These are phyloP conservation scores for Cercophora sp. DNA, from an alignment of 495 filamentous ascomycete genomes.

Conservation along the genomic window DNA sequence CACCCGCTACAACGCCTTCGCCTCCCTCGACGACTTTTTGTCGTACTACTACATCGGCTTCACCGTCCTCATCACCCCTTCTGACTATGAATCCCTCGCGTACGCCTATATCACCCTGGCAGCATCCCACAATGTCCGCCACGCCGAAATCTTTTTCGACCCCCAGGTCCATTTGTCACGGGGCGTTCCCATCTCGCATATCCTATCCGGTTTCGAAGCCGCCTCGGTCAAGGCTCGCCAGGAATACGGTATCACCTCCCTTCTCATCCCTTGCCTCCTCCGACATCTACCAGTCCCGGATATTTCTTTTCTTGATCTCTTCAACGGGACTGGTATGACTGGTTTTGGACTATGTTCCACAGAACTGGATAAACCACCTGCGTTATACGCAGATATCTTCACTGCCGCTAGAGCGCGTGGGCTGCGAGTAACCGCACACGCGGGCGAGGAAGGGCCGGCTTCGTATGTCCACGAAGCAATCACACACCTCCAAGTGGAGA, in stretches of 20 bases:
- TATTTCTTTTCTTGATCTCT: too few relatives aligned
- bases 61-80: constrained; percentile 54
- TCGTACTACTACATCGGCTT: constrained; percentile 76
- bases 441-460: constrained; percentile 70
- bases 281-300: too few relatives aligned
- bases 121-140: constrained; percentile 59
- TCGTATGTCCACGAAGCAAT: constrained; percentile 63
- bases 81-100: constrained; percentile 70
- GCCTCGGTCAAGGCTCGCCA: constrained; percentile 57
- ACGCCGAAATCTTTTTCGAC: constrained; percentile 79
- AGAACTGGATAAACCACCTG: constrained; percentile 61
- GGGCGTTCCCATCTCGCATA: constrained; percentile 55
- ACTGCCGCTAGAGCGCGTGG: constrained; percentile 41
- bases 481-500: constrained; percentile 49
- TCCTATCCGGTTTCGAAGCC: constrained; percentile 55
- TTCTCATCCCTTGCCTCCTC: constrained; percentile 66
- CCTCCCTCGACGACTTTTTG: constrained; percentile 72
- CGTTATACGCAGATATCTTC: constrained; percentile 59
- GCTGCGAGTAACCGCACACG: constrained; percentile 63
- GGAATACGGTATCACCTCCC: constrained; percentile 60
- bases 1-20: constrained; percentile 59
- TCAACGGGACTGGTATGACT: too few relatives aligned
- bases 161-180: constrained; percentile 68
- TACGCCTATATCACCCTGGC: constrained; percentile 68
- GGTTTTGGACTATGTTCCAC: constrained; percentile 67